Conservation (phyloP, 108 stramenopile genomes). For the Pseudonitzschia multistriata region DNA sequence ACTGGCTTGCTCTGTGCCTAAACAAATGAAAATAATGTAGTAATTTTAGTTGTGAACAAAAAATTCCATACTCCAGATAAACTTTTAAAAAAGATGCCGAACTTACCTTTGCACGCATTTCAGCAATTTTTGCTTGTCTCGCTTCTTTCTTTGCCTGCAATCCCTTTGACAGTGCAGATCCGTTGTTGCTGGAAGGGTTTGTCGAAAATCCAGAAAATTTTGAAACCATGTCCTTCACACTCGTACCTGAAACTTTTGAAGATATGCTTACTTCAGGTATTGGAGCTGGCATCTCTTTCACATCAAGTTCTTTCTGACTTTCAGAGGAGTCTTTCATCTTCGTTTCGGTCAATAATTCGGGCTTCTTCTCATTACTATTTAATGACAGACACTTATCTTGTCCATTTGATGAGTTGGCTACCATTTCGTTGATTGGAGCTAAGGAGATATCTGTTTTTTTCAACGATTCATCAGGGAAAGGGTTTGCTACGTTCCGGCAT, state of each 20-base stretch:
- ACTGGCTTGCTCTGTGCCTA: slow-evolving; percentile 33
- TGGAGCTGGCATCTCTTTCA: slow-evolving; percentile 2
- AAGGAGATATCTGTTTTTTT: neutral
- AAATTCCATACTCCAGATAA: neutral
- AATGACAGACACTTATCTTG: neutral
- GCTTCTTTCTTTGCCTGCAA: slow-evolving; percentile 45
- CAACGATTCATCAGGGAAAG: neutral
- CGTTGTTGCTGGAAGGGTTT: neutral
- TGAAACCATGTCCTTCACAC: slow-evolving; percentile 33
- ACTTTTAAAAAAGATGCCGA: neutral
- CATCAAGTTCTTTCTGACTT: neutral
- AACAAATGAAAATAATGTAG: neutral
- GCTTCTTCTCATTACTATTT: neutral
- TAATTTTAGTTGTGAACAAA: neutral
- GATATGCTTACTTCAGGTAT: slow-evolving; percentile 16
- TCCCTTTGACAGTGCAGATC: slow-evolving; percentile 35
- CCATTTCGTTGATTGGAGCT: neutral
- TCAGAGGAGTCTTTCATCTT: slow-evolving; percentile 5
- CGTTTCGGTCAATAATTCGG: neutral
- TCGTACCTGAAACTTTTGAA: slow-evolving; percentile 14
- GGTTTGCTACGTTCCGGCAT: neutral
- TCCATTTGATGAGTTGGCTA: neutral
- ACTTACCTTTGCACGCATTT: slow-evolving; percentile 33
- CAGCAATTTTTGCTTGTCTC: slow-evolving; percentile 51
- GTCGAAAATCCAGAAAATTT: slow-evolving; percentile 25